phyloP scores from a whole-genome alignment of 2,329 filamentous ascomycete species.

The Colletotrichum musae region DNA sequence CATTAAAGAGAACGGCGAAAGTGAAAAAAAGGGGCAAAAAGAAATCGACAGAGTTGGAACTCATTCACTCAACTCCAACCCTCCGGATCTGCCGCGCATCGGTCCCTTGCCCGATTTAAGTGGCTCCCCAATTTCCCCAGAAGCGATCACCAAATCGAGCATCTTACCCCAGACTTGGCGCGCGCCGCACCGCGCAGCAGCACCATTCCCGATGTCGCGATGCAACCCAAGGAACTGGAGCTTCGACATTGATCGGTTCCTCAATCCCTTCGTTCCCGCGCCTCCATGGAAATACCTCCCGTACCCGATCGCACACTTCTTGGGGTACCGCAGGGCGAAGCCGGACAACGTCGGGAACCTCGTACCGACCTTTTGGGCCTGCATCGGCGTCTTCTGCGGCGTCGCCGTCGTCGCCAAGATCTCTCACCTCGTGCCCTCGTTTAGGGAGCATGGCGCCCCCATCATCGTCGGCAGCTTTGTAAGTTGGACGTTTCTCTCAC shows the following conservation, averaged over 20 bases:
- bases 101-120: background rate
- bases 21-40: background rate
- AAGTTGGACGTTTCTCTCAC: slow-evolving; percentile 51
- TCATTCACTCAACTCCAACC: background rate
- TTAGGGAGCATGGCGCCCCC: slow-evolving; percentile 67
- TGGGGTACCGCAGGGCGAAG: slow-evolving; percentile 71
- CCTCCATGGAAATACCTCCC: slow-evolving; percentile 77
- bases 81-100: background rate
- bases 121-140: slow-evolving; percentile 27
- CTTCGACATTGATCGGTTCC: slow-evolving; percentile 83
- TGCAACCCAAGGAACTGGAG: slow-evolving; percentile 56
- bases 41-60: background rate
- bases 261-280: slow-evolving; percentile 79
- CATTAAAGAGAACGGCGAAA: too few relatives aligned
- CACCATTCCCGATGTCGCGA: slow-evolving; percentile 20
- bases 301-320: slow-evolving; percentile 74
- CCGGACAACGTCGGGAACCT: slow-evolving; percentile 67
- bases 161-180: slow-evolving; percentile 38
- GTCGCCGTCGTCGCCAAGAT: slow-evolving; percentile 73
- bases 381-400: slow-evolving; percentile 75
- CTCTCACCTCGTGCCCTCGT: slow-evolving; percentile 66
- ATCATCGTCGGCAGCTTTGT: slow-evolving; percentile 80
- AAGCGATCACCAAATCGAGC: slow-evolving; percentile 18
- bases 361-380: slow-evolving; percentile 72
- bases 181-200: slow-evolving; percentile 14